These are phyloP conservation scores for Peronospora tabacina DNA, from an alignment of 352 stramenopile species.

Conservation along the genomic window DNA sequence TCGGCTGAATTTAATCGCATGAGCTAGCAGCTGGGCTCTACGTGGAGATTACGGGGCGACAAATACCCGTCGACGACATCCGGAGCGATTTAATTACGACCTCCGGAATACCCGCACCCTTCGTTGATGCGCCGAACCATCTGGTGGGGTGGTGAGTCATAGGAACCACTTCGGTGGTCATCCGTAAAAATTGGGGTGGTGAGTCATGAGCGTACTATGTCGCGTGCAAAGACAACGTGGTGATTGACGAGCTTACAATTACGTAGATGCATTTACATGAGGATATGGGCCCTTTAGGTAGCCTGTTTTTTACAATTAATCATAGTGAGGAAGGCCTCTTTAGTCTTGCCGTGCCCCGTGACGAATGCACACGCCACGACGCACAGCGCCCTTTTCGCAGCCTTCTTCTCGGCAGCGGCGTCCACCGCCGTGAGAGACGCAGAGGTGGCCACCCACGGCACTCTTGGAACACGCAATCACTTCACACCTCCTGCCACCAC, in stretches of 20 bases:
- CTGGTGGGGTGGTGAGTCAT: neutral
- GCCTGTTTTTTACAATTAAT: conserved; percentile 18
- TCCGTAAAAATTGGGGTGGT: too few relatives aligned
- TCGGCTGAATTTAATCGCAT: too few relatives aligned
- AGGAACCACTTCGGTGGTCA: too few relatives aligned
- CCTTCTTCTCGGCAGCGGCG: conserved; percentile 44
- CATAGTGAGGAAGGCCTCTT: neutral
- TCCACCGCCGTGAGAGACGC: conserved; percentile 56
- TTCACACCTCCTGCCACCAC: conserved; percentile 50
- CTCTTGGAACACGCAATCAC: conserved; percentile 44
- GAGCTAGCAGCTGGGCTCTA: conserved; percentile 7
- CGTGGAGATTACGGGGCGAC: conserved; percentile 1
- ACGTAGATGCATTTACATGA: conserved; percentile 25
- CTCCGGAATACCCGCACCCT: conserved; percentile 11
- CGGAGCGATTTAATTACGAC: conserved; percentile 8
- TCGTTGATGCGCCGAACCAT: conserved; percentile 1
- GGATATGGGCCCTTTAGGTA: conserved; percentile 10
- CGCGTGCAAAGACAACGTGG: neutral
- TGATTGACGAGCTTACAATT: conserved; percentile 2
- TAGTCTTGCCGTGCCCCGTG: conserved; percentile 38
- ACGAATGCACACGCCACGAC: conserved; percentile 66
- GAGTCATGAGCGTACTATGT: conserved; percentile 1
- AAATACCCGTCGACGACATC: neutral
- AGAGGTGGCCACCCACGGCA: conserved; percentile 50
- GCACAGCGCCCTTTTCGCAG: conserved; percentile 66